Percentiles rank a stretch among this genome's conserved stretches.
phyloP scores from a whole-genome alignment of 2,329 filamentous ascomycete genomes.

The Xylaria hypoxylon region DNA sequence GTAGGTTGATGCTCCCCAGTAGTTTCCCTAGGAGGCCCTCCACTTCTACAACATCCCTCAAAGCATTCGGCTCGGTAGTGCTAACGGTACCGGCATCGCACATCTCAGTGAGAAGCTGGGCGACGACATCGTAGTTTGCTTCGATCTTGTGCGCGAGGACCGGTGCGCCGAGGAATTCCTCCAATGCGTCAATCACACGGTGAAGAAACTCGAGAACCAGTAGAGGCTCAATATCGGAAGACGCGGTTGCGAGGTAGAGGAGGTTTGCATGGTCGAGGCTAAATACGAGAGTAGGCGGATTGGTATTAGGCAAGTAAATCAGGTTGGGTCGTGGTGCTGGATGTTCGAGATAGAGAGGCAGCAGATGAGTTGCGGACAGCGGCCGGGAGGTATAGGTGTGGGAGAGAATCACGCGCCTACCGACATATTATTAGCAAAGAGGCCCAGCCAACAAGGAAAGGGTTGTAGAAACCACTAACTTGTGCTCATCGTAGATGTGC shows the following conservation, averaged over 20 bases:
- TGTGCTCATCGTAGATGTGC: constrained; percentile 96
- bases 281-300: constrained; percentile 88
- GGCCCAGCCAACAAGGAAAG: background rate
- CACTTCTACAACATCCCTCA: constrained; percentile 91
- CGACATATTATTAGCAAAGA: constrained; percentile 44
- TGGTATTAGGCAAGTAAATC: constrained; percentile 84
- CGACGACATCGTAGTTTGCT: constrained; percentile 90
- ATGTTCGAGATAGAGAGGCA: constrained; percentile 89
- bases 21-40: constrained; percentile 91
- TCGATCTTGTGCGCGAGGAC: constrained; percentile 89
- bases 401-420: constrained; percentile 84
- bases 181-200: constrained; percentile 89
- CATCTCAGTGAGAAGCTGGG: constrained; percentile 94
- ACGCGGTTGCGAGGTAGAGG: constrained; percentile 86
- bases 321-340: constrained; percentile 84
- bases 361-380: constrained; percentile 78
- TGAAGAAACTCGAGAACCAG: constrained; percentile 95
- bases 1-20: constrained; percentile 86
- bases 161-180: constrained; percentile 93
- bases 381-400: constrained; percentile 89
- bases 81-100: constrained; percentile 91
- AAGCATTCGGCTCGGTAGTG: constrained; percentile 92
- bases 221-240: constrained; percentile 87
- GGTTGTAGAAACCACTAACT: constrained; percentile 64
- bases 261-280: constrained; percentile 88